These are phyloP conservation scores for Dactylellina haptotyla DNA, from an alignment of 2,329 filamentous ascomycete genomes.

Conservation along the genomic window DNA sequence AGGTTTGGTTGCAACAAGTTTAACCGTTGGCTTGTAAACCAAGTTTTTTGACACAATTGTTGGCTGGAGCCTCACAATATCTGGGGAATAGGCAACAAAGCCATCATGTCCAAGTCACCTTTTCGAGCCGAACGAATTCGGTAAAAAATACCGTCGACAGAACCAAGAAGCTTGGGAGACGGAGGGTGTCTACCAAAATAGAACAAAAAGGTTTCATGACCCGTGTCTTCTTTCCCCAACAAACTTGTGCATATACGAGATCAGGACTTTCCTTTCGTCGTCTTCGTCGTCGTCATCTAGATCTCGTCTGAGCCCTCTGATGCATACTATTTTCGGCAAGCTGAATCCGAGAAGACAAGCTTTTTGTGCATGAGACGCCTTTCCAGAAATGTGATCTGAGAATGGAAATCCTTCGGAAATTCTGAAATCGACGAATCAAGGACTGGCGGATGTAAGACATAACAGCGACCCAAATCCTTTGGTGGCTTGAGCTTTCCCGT, in stretches of 20 bases:
- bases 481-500: constrained; percentile 42
- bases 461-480: constrained; percentile 16
- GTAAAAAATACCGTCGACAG: constrained; percentile 29
- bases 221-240: constrained; percentile 23
- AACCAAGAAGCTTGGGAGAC: not conserved
- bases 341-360: constrained; percentile 35
- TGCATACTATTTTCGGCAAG: constrained; percentile 24
- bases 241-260: not conserved
- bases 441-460: constrained; percentile 33
- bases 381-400: constrained; percentile 1
- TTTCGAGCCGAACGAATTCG: constrained; percentile 24
- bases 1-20: constrained; percentile 10
- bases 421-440: constrained; percentile 14
- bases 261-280: not conserved
- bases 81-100: not conserved
- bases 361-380: constrained; percentile 20
- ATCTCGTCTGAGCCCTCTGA: not conserved
- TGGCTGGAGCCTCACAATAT: constrained; percentile 38
- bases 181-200: constrained; percentile 17
- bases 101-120: constrained; percentile 16
- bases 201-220: constrained; percentile 4
- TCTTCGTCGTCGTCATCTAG: constrained; percentile 25
- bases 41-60: not conserved
- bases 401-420: not conserved
- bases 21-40: constrained; percentile 17